Conservation (phyloP, 2,329 filamentous ascomycete genomes). For the Fusarium buharicum region DNA sequence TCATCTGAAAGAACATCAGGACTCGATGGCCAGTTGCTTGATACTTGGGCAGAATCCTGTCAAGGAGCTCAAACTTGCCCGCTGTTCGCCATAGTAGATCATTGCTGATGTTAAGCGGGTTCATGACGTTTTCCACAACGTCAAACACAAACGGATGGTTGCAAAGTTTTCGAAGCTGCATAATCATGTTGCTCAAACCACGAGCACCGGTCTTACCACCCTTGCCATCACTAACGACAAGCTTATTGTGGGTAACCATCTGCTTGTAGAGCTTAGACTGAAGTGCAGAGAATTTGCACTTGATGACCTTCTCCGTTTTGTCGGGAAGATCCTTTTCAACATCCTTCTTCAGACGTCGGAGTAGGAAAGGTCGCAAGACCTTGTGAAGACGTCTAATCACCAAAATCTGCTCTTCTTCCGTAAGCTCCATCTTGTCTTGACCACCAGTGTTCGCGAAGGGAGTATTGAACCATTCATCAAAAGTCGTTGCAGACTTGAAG, state of each 20-base stretch:
- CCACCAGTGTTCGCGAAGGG: conserved; percentile 98
- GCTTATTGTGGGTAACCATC: conserved; percentile 93
- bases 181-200: conserved; percentile 99
- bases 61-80: conserved; percentile 96
- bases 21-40: conserved; percentile 90
- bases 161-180: conserved; percentile 98
- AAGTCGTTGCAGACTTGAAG: conserved; percentile 98
- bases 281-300: conserved; percentile 96
- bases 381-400: conserved; percentile 99
- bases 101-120: conserved; percentile 86
- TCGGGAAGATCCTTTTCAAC: conserved; percentile 98
- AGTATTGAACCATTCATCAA: conserved; percentile 99
- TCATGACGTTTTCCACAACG: conserved; percentile 98
- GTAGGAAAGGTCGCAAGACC: conserved; percentile 94
- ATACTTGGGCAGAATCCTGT: conserved; percentile 94
- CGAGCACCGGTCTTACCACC: conserved; percentile 93
- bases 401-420: conserved; percentile 98
- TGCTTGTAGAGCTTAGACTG: conserved; percentile 97
- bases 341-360: conserved; percentile 98
- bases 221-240: conserved; percentile 94
- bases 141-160: conserved; percentile 99
- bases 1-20: conserved; percentile 99
- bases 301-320: conserved; percentile 99
- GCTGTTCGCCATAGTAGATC: conserved; percentile 94
- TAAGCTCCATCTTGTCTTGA: conserved; percentile 98